Base-by-base conservation (phyloP, 2,329 filamentous ascomycete species). In the Cladosporium sp. region DNA sequence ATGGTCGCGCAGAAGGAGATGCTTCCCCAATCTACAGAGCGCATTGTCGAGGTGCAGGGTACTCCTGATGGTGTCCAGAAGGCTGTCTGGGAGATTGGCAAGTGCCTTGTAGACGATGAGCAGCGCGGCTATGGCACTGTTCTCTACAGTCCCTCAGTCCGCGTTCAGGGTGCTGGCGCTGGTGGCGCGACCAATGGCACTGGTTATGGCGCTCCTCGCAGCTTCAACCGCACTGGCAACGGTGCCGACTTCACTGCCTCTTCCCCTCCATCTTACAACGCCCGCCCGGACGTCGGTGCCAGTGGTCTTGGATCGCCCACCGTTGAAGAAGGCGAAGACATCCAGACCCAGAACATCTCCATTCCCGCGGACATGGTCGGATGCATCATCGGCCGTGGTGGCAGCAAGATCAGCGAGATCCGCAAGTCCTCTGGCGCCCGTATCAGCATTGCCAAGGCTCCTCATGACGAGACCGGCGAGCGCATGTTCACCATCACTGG, bases 1-100 rank as follows among this genome's bases (percentile, higher is more conserved):
- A 99, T 99, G 95, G 93, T 99, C 58, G 95, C 95, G 49, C 95
- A 99, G 80, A 99, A 99, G 82, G 95, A 99, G 76, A 99, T 99
- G 95, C 89, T 99, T 8, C 95, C 95, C 40, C 95, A 99, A 80
- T 99, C 95, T 6, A 99, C 95, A 37, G 95, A 99, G 83, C 91
- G 95, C 70, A 93, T 99, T 73, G 95, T 99, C 70, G 95, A 99
- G 78, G 90, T 99, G 55, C 93, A 97, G 78, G 95, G 95, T 72
- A 94, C 91, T 21, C 93, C 95, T 18, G 93, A 96, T 64, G 93
- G 94, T 67, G 96, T 99, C 73, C 93, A 97, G 81, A 93, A 93
- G 77, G 94, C 95, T 69, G 86, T 97, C 64, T 98, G 95, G 95
- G 95, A 99, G 79, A 99, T 99, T 75, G 95, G 92, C 84, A 98